These are phyloP conservation scores for Paraphaeosphaeria minitans DNA, from an alignment of 2,329 filamentous ascomycete genomes.

Conservation along the genomic window DNA sequence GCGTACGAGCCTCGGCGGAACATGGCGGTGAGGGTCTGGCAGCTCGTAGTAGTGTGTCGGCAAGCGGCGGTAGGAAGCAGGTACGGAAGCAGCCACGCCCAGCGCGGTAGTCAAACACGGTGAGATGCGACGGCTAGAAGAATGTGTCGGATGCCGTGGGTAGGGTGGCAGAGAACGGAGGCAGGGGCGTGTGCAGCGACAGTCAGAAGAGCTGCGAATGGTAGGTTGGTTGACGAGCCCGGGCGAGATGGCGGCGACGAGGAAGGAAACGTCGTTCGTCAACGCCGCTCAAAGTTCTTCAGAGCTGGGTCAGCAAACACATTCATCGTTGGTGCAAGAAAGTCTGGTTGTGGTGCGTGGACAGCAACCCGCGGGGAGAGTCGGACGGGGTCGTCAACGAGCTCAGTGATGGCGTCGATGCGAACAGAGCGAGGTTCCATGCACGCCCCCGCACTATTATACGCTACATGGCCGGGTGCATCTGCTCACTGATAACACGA, in stretches of 20 bases:
- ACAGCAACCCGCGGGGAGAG: constrained; percentile 14
- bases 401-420: constrained; percentile 11
- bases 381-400: constrained; percentile 13
- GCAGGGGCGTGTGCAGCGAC: constrained; percentile 11
- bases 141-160: background rate
- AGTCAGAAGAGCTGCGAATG: constrained; percentile 6
- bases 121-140: background rate
- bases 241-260: constrained; percentile 21
- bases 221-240: constrained; percentile 13
- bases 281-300: constrained; percentile 32
- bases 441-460: constrained; percentile 11
- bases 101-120: background rate
- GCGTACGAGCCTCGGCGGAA: constrained; percentile 65
- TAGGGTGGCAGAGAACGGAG: background rate
- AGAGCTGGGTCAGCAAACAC: constrained; percentile 28
- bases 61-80: constrained; percentile 4
- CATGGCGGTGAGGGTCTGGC: constrained; percentile 18
- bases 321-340: constrained; percentile 34
- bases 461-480: constrained; percentile 9
- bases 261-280: constrained; percentile 25
- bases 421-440: constrained; percentile 5
- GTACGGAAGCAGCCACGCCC: background rate
- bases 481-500: constrained; percentile 4
- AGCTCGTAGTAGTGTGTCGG: constrained; percentile 8
- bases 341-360: constrained; percentile 5